Evolutionary conservation across 129 eudicot species (phyloP).

Genomic region (Tagetes patula): DNA sequence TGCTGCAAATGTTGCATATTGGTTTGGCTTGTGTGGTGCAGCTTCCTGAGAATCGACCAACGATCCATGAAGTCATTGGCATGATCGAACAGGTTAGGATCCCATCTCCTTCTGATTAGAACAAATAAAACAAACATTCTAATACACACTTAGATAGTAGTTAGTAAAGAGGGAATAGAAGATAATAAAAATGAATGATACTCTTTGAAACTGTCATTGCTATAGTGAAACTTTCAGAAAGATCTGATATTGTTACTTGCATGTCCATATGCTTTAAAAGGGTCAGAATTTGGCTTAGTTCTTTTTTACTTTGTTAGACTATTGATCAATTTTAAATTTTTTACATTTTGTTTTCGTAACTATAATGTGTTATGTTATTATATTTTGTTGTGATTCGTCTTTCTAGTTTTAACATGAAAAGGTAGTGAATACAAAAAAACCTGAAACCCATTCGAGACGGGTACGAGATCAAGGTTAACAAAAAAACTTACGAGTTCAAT

Average conservation of each 20-base stretch:
- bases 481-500: too few species aligned
- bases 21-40: constrained; percentile 64
- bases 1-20: constrained; percentile 76
- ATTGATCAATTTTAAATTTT: background rate
- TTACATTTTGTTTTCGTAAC: background rate
- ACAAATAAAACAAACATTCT: constrained; percentile 8
- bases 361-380: background rate
- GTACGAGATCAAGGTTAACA: too few species aligned
- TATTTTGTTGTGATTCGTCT: background rate
- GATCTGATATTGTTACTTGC: background rate
- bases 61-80: constrained; percentile 52
- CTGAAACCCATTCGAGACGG: too few species aligned
- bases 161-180: background rate
- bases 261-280: background rate
- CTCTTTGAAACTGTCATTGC: background rate
- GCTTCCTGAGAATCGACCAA: constrained; percentile 61
- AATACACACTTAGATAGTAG: background rate
- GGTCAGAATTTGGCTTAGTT: background rate
- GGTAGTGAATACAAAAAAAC: too few species aligned
- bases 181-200: background rate
- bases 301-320: background rate
- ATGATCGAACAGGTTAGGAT: constrained; percentile 55
- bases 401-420: background rate
- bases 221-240: background rate
- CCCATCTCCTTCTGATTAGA: constrained; percentile 55